Conservation (phyloP, 768 basidiomycete species). For the Leccinum rimulosum region DNA sequence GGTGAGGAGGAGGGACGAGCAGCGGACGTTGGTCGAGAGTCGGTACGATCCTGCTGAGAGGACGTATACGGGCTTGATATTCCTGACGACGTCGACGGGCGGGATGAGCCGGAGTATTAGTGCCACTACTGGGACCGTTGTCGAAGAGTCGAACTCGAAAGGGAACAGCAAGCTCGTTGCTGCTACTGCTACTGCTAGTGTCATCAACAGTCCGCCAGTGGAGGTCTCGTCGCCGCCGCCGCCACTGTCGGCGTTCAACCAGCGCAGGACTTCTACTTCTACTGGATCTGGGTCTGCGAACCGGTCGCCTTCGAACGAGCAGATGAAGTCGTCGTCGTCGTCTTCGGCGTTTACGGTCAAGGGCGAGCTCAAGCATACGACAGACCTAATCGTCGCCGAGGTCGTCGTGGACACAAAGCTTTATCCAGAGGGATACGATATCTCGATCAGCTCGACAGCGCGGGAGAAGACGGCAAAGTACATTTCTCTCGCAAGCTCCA, state of each 20-base stretch:
- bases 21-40: conserved; percentile 54
- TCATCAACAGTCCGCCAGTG: neutral
- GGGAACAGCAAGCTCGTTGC: conserved; percentile 32
- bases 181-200: neutral
- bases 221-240: conserved; percentile 26
- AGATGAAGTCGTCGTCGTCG: conserved; percentile 39
- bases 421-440: conserved; percentile 73
- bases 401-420: conserved; percentile 78
- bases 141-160: conserved; percentile 40
- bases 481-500: conserved; percentile 32
- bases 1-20: conserved; percentile 57
- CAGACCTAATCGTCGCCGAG: conserved; percentile 76
- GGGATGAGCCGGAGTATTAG: conserved; percentile 8
- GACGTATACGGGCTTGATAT: conserved; percentile 49
- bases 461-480: conserved; percentile 35
- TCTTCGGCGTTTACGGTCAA: conserved; percentile 54
- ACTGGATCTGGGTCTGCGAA: conserved; percentile 19
- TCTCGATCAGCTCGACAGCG: conserved; percentile 44
- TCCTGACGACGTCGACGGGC: conserved; percentile 37
- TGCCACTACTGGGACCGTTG: conserved; percentile 9
- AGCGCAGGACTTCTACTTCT: conserved; percentile 19
- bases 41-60: conserved; percentile 49
- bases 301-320: conserved; percentile 36
- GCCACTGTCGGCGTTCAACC: conserved; percentile 23
- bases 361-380: conserved; percentile 56